Percentiles rank a stretch among this genome's conserved stretches.
These are phyloP conservation scores for Aphanomyces astaci DNA, from an alignment of 352 stramenopile species.

Conservation along the genomic window DNA sequence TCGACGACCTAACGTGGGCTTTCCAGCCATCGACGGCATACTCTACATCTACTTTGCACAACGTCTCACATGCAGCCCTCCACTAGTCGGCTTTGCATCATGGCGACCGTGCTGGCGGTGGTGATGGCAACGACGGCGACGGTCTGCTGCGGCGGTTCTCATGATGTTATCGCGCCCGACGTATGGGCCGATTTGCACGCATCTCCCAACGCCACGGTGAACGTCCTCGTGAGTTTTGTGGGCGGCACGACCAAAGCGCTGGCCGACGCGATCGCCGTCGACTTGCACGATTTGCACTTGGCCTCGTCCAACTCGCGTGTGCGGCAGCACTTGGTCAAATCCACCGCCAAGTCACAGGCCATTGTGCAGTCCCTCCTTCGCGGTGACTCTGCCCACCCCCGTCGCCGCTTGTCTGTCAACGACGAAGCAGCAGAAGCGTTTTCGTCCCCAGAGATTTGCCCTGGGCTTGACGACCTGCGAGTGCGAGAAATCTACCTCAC, in stretches of 20 bases:
- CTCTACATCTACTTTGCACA: no score
- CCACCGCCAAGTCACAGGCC: not conserved
- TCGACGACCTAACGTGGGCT: no score
- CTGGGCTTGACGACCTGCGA: not conserved
- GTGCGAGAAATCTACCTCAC: constrained; percentile 1
- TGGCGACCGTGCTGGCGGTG: no score
- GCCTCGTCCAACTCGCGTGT: constrained; percentile 6
- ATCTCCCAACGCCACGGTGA: not conserved
- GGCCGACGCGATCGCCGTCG: not conserved
- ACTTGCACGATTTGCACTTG: constrained; percentile 3
- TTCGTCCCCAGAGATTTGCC: not conserved
- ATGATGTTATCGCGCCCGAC: not conserved
- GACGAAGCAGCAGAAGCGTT: not conserved
- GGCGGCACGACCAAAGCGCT: not conserved
- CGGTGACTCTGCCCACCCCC: not conserved
- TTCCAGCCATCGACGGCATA: no score
- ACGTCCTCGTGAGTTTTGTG: not conserved
- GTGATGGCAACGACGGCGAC: no score
- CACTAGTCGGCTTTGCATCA: no score
- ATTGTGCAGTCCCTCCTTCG: not conserved
- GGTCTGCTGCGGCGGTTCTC: no score
- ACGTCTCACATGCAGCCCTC: no score
- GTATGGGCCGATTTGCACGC: not conserved
- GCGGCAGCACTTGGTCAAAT: not conserved
- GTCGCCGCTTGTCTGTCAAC: not conserved